phyloP scores from a whole-genome alignment of 768 basidiomycete genomes.

The Leucosporidium yakuticum region DNA sequence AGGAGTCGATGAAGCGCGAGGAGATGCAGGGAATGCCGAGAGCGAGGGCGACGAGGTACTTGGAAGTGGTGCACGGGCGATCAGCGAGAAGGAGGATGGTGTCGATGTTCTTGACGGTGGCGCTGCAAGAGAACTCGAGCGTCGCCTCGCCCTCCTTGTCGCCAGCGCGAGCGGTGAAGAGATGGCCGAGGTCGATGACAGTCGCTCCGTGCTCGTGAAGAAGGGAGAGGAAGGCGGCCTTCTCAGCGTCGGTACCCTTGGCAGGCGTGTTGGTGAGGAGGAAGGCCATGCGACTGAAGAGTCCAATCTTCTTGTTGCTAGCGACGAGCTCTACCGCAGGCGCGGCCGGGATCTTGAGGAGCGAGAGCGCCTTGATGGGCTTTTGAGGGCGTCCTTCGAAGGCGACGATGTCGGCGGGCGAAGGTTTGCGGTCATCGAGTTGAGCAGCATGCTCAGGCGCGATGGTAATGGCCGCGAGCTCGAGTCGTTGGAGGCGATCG shows the following conservation, averaged over 20 bases:
- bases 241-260: not conserved
- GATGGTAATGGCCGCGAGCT: constrained; percentile 13
- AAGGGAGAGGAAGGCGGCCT: not conserved
- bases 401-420: constrained; percentile 5
- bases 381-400: constrained; percentile 9
- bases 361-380: not conserved
- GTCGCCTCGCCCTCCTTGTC: not conserved
- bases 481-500: constrained; percentile 5
- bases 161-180: constrained; percentile 21
- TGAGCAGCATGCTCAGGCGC: not conserved
- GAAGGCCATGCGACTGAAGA: constrained; percentile 18
- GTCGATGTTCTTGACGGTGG: constrained; percentile 18
- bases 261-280: constrained; percentile 10
- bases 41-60: constrained; percentile 73
- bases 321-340: not conserved
- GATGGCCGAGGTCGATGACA: constrained; percentile 26
- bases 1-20: not conserved
- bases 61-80: constrained; percentile 62
- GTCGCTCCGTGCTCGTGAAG: constrained; percentile 29
- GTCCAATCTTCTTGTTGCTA: not conserved
- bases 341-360: not conserved
- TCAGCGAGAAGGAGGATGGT: constrained; percentile 39
- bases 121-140: constrained; percentile 1
- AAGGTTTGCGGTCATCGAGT: constrained; percentile 32
- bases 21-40: constrained; percentile 74